Evolutionary conservation across 805 yeast species (phyloP).

Genomic region (Barnettozyma californica): DNA sequence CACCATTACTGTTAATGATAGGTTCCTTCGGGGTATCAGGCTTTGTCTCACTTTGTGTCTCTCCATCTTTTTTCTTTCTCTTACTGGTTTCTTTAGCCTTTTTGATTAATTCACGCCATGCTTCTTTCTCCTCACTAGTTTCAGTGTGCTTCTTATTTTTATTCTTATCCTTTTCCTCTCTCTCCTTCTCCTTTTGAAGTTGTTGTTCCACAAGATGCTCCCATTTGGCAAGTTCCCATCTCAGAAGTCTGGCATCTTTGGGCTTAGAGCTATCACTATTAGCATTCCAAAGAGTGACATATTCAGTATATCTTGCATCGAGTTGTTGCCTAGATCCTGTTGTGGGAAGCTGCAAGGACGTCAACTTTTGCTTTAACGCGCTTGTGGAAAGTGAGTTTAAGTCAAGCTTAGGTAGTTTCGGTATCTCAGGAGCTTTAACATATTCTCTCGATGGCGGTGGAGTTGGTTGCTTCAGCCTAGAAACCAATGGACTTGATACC

Average conservation of each 20-base stretch:
- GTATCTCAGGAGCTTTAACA: slow-evolving; percentile 25
- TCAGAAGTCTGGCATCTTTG: slow-evolving; percentile 46
- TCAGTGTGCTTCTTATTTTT: slow-evolving; percentile 8
- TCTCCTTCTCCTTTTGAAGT: slow-evolving; percentile 2
- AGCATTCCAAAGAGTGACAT: slow-evolving; percentile 72
- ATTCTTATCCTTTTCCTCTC: background rate
- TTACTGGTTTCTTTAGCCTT: slow-evolving; percentile 8
- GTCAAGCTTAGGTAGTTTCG: slow-evolving; percentile 57
- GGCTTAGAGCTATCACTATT: slow-evolving; percentile 73
- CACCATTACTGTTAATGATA: too few relatives aligned
- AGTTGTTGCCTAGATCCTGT: slow-evolving; percentile 59
- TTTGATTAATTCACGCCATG: slow-evolving; percentile 20
- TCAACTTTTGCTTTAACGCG: slow-evolving; percentile 56
- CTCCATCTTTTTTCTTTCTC: background rate
- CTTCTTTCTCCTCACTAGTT: slow-evolving; percentile 13
- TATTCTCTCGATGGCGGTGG: slow-evolving; percentile 28
- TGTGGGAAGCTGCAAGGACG: slow-evolving; percentile 49
- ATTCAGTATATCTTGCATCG: slow-evolving; percentile 72
- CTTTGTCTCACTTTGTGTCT: background rate
- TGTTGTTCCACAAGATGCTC: slow-evolving; percentile 34
- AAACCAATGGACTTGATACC: slow-evolving; percentile 4
- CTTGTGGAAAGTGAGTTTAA: slow-evolving; percentile 52
- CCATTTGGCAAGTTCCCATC: slow-evolving; percentile 60
- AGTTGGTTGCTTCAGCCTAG: slow-evolving; percentile 12
- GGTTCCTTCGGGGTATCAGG: background rate